Percentiles rank a stretch among this genome's conserved stretches.
These are phyloP conservation scores for Ustilago curta DNA, from an alignment of 1,284 basidiomycete genomes.

Conservation along the genomic window DNA sequence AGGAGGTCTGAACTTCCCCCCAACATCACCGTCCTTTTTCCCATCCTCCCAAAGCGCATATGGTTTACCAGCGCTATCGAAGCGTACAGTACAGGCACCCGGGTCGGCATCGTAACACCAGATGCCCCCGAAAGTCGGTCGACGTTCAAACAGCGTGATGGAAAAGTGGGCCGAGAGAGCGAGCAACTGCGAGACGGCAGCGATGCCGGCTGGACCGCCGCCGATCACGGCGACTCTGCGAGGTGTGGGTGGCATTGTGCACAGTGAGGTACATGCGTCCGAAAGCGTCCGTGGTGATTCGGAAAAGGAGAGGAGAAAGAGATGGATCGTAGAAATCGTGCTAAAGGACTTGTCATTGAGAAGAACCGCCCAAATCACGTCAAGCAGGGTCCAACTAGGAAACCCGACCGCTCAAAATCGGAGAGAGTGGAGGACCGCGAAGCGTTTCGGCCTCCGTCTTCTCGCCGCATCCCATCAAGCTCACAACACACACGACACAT, in stretches of 20 bases:
- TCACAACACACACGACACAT: neutral
- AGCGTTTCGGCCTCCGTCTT: no score
- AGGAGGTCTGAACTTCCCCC: slow-evolving; percentile 17
- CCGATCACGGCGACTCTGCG: slow-evolving; percentile 71
- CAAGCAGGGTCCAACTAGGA: slow-evolving; percentile 11
- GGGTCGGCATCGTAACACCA: slow-evolving; percentile 58
- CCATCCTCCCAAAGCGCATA: slow-evolving; percentile 16
- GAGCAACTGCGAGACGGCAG: slow-evolving; percentile 69
- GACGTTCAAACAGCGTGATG: slow-evolving; percentile 54
- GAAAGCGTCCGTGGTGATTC: neutral
- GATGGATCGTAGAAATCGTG: neutral
- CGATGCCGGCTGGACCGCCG: slow-evolving; percentile 70
- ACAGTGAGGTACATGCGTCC: neutral
- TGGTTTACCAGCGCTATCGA: slow-evolving; percentile 36
- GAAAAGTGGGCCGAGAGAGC: slow-evolving; percentile 13
- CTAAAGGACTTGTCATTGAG: neutral
- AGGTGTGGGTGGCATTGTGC: neutral
- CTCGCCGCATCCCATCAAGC: neutral
- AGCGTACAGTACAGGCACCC: slow-evolving; percentile 61
- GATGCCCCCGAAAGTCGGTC: slow-evolving; percentile 41
- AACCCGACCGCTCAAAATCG: no score
- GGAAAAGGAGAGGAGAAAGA: neutral
- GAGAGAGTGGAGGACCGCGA: no score
- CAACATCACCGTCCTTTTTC: slow-evolving; percentile 22
- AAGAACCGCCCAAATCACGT: slow-evolving; percentile 1